These are phyloP conservation scores for Amaranthus cruentus DNA, from an alignment of 148 eudicot genomes.

Conservation along the genomic window DNA sequence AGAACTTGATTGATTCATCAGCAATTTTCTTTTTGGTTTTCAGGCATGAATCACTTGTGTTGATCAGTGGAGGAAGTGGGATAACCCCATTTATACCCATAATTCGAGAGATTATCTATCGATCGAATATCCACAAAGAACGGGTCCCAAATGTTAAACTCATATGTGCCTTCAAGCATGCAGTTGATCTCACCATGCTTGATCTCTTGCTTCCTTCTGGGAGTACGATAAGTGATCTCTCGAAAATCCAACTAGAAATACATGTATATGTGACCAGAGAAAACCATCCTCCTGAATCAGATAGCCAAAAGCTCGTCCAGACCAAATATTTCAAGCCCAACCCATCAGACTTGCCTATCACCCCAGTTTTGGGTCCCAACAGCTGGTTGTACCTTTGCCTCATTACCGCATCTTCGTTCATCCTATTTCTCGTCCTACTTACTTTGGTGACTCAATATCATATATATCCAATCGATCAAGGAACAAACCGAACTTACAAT, in stretches of 20 bases:
- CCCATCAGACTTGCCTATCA: slow-evolving; percentile 34
- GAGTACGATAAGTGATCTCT: slow-evolving; percentile 22
- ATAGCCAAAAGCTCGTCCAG: slow-evolving; percentile 25
- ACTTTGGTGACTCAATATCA: slow-evolving; percentile 43
- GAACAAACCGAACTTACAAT: slow-evolving; percentile 27
- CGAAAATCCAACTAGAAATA: slow-evolving; percentile 31
- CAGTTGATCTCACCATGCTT: slow-evolving; percentile 38
- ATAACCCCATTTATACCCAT: slow-evolving; percentile 47
- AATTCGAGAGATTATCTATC: slow-evolving; percentile 42
- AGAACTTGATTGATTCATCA: too few species aligned
- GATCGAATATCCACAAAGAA: slow-evolving; percentile 22
- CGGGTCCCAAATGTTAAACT: slow-evolving; percentile 25
- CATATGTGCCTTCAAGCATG: slow-evolving; percentile 40
- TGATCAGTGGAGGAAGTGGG: slow-evolving; percentile 55
- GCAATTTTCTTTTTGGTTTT: background rate
- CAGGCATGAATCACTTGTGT: slow-evolving; percentile 41
- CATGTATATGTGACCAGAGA: slow-evolving; percentile 46
- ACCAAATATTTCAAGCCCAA: slow-evolving; percentile 43
- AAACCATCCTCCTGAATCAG: slow-evolving; percentile 16
- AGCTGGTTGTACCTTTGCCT: slow-evolving; percentile 42
- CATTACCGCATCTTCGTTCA: slow-evolving; percentile 36
- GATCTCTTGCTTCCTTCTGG: slow-evolving; percentile 42
- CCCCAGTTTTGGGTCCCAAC: slow-evolving; percentile 39
- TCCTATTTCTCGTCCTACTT: slow-evolving; percentile 35
- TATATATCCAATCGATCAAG: slow-evolving; percentile 41